These are phyloP conservation scores for Aspergillus sojae DNA, from an alignment of 2,329 filamentous ascomycete species.

Conservation along the genomic window DNA sequence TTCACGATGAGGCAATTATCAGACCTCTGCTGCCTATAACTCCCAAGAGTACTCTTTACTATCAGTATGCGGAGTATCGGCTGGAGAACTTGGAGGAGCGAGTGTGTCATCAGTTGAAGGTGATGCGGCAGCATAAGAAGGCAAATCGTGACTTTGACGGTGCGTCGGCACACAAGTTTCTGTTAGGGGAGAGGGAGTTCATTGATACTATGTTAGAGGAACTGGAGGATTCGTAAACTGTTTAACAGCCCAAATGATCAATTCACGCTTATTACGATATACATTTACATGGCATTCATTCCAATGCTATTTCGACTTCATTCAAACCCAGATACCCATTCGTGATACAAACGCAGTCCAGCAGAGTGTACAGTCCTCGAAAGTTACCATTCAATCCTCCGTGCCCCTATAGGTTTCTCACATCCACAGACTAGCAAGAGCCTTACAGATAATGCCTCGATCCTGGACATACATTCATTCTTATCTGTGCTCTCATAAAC, in stretches of 20 bases:
- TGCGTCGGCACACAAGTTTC: not conserved
- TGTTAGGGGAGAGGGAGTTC: not conserved
- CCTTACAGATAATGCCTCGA: no score
- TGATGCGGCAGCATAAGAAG: not conserved
- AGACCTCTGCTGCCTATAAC: conserved; percentile 63
- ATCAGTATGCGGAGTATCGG: conserved; percentile 64
- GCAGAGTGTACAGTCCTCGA: not conserved
- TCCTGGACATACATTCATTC: no score
- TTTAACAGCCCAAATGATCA: not conserved
- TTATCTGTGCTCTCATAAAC: no score
- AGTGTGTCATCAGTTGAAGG: not conserved
- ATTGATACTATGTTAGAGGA: not conserved
- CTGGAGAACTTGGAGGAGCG: conserved; percentile 65
- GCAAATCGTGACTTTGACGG: not conserved
- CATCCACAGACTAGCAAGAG: no score
- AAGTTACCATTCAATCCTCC: not conserved
- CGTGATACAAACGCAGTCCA: not conserved
- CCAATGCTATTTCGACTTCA: not conserved
- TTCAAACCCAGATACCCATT: no score
- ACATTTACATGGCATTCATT: not conserved
- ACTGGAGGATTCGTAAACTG: not conserved
- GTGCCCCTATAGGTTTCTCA: not conserved
- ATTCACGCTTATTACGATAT: not conserved
- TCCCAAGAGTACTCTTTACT: conserved; percentile 60
- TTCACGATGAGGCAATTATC: conserved; percentile 63